Conservation (phyloP, 2,329 filamentous ascomycete species). For the Phialophora expanda region DNA sequence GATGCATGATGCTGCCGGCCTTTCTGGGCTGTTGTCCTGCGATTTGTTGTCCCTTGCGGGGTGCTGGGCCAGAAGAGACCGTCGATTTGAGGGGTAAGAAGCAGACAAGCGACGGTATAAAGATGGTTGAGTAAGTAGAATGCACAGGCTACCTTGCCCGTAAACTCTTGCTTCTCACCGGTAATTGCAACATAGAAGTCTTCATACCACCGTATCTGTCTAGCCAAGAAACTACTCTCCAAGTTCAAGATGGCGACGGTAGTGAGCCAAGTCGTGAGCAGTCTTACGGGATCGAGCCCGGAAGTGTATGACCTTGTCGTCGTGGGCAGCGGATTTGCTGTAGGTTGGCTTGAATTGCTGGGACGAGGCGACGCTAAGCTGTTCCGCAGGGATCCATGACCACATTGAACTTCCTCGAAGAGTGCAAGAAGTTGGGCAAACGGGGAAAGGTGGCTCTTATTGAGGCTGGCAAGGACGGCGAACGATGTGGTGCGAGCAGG, state of each 20-base stretch:
- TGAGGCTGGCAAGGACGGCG: constrained; percentile 48
- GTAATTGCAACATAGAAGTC: not conserved
- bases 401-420: constrained; percentile 50
- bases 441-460: constrained; percentile 48
- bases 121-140: not conserved
- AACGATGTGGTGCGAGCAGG: constrained; percentile 49
- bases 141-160: not conserved
- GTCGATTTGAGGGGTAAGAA: constrained; percentile 19
- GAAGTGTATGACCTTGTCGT: constrained; percentile 48
- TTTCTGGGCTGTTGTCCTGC: constrained; percentile 2
- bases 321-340: constrained; percentile 49
- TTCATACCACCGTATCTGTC: not conserved
- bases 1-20: not conserved
- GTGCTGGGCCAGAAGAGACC: constrained; percentile 9
- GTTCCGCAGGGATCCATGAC: constrained; percentile 44
- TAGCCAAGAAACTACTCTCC: not conserved
- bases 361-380: not conserved
- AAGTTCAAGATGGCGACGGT: constrained; percentile 22
- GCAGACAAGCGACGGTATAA: constrained; percentile 6
- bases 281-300: constrained; percentile 27
- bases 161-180: not conserved
- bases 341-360: not conserved
- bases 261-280: constrained; percentile 29
- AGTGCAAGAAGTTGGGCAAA: constrained; percentile 45
- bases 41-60: constrained; percentile 25